Conservation (phyloP, 495 filamentous ascomycete species). For the Annulohypoxylon stygium region DNA sequence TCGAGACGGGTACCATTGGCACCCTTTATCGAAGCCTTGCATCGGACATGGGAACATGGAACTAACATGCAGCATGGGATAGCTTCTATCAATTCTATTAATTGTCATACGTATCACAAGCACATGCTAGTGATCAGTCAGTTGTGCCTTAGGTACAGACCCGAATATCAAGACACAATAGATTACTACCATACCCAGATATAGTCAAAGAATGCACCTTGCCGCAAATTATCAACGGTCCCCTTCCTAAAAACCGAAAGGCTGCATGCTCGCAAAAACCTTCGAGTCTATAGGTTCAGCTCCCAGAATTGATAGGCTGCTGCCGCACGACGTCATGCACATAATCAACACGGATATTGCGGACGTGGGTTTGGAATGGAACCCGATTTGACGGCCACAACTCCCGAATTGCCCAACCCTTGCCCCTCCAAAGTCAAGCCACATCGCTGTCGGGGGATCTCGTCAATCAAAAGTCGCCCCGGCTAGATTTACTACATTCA, state of each 20-base stretch:
- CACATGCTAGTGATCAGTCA: conserved; percentile 2
- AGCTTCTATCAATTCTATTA: background rate
- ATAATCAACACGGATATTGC: conserved; percentile 31
- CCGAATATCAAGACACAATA: background rate
- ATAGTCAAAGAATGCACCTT: background rate
- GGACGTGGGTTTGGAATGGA: conserved; percentile 27
- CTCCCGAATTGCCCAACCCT: conserved; percentile 27
- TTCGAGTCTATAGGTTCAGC: conserved; percentile 12
- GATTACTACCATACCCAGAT: no score
- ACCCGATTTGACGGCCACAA: conserved; percentile 35
- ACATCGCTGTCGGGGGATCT: conserved; percentile 3
- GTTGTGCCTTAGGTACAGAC: background rate
- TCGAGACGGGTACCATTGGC: conserved; percentile 12
- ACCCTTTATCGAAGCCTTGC: conserved; percentile 2
- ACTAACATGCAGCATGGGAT: conserved; percentile 1
- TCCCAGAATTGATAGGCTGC: conserved; percentile 27
- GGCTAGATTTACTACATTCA: background rate
- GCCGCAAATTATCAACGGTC: background rate
- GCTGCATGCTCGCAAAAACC: background rate
- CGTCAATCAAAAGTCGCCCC: background rate
- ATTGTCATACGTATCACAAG: background rate
- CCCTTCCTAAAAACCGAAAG: background rate
- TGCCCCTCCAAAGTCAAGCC: conserved; percentile 11
- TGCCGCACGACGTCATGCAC: conserved; percentile 36
- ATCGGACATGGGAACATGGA: background rate